Percentiles rank a stretch among this genome's conserved stretches.
Evolutionary conservation across 768 basidiomycete genomes (phyloP).

Genomic region (Porphyrellus cyaneotinctus): DNA sequence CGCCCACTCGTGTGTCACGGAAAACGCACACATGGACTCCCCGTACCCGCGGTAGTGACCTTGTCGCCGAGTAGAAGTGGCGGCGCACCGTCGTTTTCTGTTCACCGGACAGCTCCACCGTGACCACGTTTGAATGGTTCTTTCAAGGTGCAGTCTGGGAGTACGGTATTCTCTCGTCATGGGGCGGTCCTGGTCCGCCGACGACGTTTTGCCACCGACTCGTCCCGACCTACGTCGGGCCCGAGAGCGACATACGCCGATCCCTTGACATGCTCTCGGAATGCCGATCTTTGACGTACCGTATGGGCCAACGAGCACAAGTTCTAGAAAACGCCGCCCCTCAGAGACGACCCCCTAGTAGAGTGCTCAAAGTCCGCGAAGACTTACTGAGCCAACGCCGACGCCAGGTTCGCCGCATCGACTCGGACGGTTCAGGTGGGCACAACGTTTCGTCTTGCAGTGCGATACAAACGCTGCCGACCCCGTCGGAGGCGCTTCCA

Average conservation of each 20-base stretch:
- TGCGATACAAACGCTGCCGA: too few species aligned
- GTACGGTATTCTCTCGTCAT: too few species aligned
- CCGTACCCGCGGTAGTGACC: background rate
- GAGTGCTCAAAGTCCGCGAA: background rate
- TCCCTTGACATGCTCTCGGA: background rate
- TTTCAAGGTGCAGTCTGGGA: too few species aligned
- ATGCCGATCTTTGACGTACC: background rate
- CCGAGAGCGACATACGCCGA: background rate
- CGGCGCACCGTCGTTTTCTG: background rate
- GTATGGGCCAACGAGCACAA: background rate
- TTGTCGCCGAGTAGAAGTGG: background rate
- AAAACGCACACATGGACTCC: background rate
- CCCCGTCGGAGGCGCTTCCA: too few species aligned
- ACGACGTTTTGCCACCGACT: background rate
- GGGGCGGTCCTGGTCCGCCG: background rate
- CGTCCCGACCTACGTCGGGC: background rate
- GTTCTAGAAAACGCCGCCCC: background rate
- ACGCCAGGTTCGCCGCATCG: background rate
- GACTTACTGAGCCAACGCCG: background rate
- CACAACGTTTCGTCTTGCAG: too few species aligned
- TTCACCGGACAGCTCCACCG: background rate
- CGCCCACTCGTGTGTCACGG: conserved; percentile 11
- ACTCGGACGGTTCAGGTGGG: too few species aligned
- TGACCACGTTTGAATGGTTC: background rate
- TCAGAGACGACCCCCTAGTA: background rate